Conservation (phyloP, 495 filamentous ascomycete genomes). For the Penicillium atrosanguineum region DNA sequence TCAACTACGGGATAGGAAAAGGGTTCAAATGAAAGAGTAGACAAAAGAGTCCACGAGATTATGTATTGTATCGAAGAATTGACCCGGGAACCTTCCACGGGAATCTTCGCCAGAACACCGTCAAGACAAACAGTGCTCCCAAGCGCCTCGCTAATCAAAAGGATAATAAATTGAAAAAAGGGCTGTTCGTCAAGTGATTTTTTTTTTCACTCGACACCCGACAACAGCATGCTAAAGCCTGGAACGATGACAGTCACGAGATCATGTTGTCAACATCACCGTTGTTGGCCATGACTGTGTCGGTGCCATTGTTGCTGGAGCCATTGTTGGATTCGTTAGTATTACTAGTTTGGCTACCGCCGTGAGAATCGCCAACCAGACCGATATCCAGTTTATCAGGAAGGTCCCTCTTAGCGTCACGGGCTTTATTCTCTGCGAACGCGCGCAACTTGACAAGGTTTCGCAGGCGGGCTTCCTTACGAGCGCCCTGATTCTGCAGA, state of each 20-base stretch:
- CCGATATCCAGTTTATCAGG: slow-evolving; percentile 72
- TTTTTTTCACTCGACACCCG: background rate
- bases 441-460: slow-evolving; percentile 75
- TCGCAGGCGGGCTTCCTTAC: slow-evolving; percentile 75
- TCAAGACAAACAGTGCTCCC: slow-evolving; percentile 1
- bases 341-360: slow-evolving; percentile 24
- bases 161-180: background rate
- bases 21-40: background rate
- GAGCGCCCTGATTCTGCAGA: slow-evolving; percentile 63
- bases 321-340: slow-evolving; percentile 29
- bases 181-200: background rate
- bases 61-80: background rate
- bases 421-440: slow-evolving; percentile 79
- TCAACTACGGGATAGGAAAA: too few species aligned
- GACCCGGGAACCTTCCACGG: background rate
- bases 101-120: background rate
- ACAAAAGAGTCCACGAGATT: background rate
- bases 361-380: slow-evolving; percentile 46
- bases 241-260: slow-evolving; percentile 30
- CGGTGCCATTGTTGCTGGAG: slow-evolving; percentile 26
- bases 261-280: slow-evolving; percentile 61
- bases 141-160: slow-evolving; percentile 24
- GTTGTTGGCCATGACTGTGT: slow-evolving; percentile 46
- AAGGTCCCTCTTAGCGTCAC: slow-evolving; percentile 70
- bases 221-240: background rate